Conservation (phyloP, 371 early-diverging fungal species). For the Saksenaea oblongispora region DNA sequence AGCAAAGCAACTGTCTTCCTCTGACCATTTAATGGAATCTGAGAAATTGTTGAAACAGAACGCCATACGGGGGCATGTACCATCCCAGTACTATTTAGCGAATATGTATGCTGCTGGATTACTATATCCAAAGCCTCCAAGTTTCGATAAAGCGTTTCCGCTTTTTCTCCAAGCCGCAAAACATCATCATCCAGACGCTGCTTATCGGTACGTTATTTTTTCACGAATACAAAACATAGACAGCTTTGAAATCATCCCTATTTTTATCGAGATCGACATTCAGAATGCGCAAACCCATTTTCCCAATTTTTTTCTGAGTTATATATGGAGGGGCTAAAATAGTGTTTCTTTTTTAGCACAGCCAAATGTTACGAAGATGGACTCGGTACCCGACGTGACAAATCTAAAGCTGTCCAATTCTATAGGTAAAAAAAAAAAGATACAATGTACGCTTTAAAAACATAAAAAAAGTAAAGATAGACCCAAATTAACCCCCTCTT, state of each 20-base stretch:
- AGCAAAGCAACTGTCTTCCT: slow-evolving; percentile 41
- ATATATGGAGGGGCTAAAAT: slow-evolving; percentile 2
- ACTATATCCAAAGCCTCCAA: slow-evolving; percentile 38
- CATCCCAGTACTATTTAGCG: slow-evolving; percentile 63
- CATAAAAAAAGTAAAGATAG: slow-evolving; percentile 2
- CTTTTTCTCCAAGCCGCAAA: slow-evolving; percentile 67
- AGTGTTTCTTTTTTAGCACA: slow-evolving; percentile 33
- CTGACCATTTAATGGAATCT: slow-evolving; percentile 48
- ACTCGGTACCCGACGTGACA: slow-evolving; percentile 57
- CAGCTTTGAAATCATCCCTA: slow-evolving; percentile 1
- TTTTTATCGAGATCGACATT: background rate
- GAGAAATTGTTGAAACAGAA: slow-evolving; percentile 55
- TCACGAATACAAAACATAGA: slow-evolving; percentile 3
- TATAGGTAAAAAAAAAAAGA: slow-evolving; percentile 46
- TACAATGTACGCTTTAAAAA: background rate
- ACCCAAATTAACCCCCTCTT: background rate
- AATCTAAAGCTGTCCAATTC: slow-evolving; percentile 59
- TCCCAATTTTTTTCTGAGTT: slow-evolving; percentile 6
- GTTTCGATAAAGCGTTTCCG: slow-evolving; percentile 67
- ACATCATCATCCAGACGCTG: slow-evolving; percentile 66
- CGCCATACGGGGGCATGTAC: slow-evolving; percentile 57
- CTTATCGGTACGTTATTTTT: slow-evolving; percentile 43
- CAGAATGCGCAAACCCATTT: background rate
- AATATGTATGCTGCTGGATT: slow-evolving; percentile 63
- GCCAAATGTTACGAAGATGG: slow-evolving; percentile 71